Base-by-base conservation (phyloP, 1,139 yeast genomes). In the Debaryomycetaceae sp. region DNA sequence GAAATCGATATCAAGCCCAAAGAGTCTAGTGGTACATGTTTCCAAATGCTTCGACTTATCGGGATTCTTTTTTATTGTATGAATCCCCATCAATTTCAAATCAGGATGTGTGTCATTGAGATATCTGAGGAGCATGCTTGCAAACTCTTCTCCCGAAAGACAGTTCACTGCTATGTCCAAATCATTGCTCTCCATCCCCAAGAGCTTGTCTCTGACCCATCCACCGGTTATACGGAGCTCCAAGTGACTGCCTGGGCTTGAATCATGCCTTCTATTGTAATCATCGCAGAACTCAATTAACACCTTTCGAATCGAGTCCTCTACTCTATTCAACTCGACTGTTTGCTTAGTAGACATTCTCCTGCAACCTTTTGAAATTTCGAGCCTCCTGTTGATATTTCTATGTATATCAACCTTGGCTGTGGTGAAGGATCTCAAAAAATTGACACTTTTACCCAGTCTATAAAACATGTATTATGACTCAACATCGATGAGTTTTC, bases 31-130 rank as follows among this genome's bases (percentile, higher is more conserved):
- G 6, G 98, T 93, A 38, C 98, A 95, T 0, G 99, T 95, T 58
- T 95, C 99, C 53, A 93, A 69, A 67, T 93, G 99, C 66, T 93
- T 95, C 1, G 96, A 87, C 63, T 91, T 91, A 52, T 87, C 97
- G 0, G 99, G 99, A 62, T 95, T 93, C 62, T 83, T 83, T 52
- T 87, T 91, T 50, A 93, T 90, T 46, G 87, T 88, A 60, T 91
- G 96, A 34, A 90, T 77, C 13, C 78, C 67, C 27, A 72, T 69
- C 17, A 81, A 70, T 23, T 70, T 66, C 33, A 76, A 60, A 11
- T 63, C 63, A 3, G 79, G 80, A 45, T 75, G 70, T 31, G 65
- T 60, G 4, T 61, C 63, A 13, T 61, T 58, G 42, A 87, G 64
- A 63, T 77, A 91, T 24, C 72, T 70, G 46, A 78, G 78, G 46